Evolutionary conservation across 2,329 filamentous ascomycete species (phyloP), one percentile per base, ranked within the genome.

Genomic region (Talaromyces sp.): DNA sequence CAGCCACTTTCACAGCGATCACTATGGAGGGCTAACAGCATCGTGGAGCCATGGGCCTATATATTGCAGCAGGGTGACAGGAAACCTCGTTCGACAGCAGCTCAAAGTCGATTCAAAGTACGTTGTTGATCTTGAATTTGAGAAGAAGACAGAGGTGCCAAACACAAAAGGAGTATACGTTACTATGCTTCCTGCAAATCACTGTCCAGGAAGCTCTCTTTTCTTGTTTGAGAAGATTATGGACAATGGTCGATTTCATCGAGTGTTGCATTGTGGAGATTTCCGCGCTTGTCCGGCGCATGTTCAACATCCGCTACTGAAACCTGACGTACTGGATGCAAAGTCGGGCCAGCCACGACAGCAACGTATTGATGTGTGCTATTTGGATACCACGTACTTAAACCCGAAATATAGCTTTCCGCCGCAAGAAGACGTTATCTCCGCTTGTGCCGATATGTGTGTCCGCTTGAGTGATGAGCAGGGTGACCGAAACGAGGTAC

Each of bases 1-100:
- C 11, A 97, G 93, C 71, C 95, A 99, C 74, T 99, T 98, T 70
- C 95, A 99, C 77, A 97, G 93, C 72, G 95, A 99, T 74, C 95
- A 99, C 75, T 99, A 99, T 72, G 88, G 97, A 39, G 95, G 95
- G 2, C 81, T 99, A 11, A 95, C 92, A 11, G 88, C 90, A 8
- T 92, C 84, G 37, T 99, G 95, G 95, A 87, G 83, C 45, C 93
- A 99, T 74, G 95, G 95, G 0, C 94, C 93, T 0, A 98, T 99
- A 58, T 99, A 97, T 73, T 98, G 95, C 81, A 98, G 94, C 74
- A 90, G 88, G 70, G 91, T 97, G 14, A 99, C 95, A 0, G 95
- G 87, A 0, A 96, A 96, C 71, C 83, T 99, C 2, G 92, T 98
- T 39, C 88, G 89, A 67, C 90, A 90, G 71, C 93, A 97, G 76